These are phyloP conservation scores for Lachnellula suecica DNA, from an alignment of 2,329 filamentous ascomycete genomes.

Conservation along the genomic window DNA sequence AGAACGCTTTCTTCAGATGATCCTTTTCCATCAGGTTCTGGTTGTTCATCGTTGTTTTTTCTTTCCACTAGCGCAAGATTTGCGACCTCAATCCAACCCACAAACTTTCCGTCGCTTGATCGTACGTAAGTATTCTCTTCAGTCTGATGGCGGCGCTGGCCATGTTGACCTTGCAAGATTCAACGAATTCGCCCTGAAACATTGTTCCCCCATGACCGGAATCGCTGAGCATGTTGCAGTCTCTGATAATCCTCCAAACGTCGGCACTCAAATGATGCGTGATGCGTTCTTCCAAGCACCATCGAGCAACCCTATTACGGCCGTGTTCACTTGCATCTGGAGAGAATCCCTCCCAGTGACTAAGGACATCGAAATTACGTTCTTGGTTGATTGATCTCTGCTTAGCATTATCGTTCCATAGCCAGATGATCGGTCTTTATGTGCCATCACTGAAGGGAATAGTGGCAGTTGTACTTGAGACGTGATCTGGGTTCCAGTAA, in stretches of 20 bases:
- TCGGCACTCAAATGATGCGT: background rate
- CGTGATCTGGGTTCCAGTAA: background rate
- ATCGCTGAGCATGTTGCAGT: background rate
- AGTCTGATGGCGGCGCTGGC: background rate
- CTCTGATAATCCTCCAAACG: background rate
- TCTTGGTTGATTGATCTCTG: background rate
- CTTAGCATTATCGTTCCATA: background rate
- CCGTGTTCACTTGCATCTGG: background rate
- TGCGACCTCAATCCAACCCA: background rate
- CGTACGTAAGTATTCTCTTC: background rate
- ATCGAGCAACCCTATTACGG: background rate
- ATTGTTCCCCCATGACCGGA: background rate
- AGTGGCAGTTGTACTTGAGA: background rate
- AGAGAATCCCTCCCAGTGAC: background rate
- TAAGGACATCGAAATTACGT: background rate
- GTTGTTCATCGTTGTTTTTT: background rate
- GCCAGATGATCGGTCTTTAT: background rate
- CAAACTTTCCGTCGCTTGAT: background rate
- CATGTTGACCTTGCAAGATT: background rate
- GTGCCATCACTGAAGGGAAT: background rate
- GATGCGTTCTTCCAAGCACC: background rate
- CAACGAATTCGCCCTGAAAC: background rate
- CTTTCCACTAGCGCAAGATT: background rate
- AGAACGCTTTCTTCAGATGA: too few species aligned
- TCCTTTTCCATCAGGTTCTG: background rate